phyloP scores from a whole-genome alignment of 805 yeast species.

The Kodamaea neixiangensis region DNA sequence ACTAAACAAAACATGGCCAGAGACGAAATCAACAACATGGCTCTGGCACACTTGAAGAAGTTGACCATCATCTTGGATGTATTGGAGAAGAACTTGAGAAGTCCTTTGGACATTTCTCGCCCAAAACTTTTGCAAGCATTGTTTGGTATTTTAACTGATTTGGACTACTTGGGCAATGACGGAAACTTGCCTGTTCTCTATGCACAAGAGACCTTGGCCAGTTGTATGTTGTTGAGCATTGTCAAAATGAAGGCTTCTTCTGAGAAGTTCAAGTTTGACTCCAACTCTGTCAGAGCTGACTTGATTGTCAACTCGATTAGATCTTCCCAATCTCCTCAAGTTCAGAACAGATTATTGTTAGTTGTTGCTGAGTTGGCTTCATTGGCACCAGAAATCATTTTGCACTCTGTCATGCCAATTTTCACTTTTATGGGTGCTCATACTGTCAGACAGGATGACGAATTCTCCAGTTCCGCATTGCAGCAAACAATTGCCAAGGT shows the following conservation, averaged over 20 bases:
- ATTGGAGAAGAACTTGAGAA: slow-evolving; percentile 54
- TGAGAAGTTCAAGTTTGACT: slow-evolving; percentile 46
- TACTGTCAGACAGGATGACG: slow-evolving; percentile 95
- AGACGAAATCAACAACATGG: slow-evolving; percentile 70
- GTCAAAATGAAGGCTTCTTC: slow-evolving; percentile 46
- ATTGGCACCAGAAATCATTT: slow-evolving; percentile 83
- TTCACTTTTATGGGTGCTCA: slow-evolving; percentile 99
- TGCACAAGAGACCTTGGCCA: slow-evolving; percentile 87
- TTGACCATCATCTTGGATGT: slow-evolving; percentile 80
- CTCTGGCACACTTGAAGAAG: slow-evolving; percentile 75
- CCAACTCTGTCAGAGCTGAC: slow-evolving; percentile 79
- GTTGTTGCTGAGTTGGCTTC: slow-evolving; percentile 88
- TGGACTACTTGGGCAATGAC: slow-evolving; percentile 84
- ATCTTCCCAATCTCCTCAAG: slow-evolving; percentile 88
- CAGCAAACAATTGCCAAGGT: slow-evolving; percentile 89
- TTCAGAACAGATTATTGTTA: slow-evolving; percentile 82
- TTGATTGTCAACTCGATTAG: slow-evolving; percentile 88
- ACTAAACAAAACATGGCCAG: slow-evolving; percentile 73
- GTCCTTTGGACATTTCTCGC: slow-evolving; percentile 30
- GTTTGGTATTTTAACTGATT: slow-evolving; percentile 67
- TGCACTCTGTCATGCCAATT: slow-evolving; percentile 99
- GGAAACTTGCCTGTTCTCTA: slow-evolving; percentile 90
- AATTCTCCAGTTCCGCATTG: slow-evolving; percentile 87
- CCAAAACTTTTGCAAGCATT: slow-evolving; percentile 51
- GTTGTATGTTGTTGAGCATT: slow-evolving; percentile 76